These are phyloP conservation scores for Coemansia sp. DNA, from an alignment of 192 early-diverging fungal species.

Conservation along the genomic window DNA sequence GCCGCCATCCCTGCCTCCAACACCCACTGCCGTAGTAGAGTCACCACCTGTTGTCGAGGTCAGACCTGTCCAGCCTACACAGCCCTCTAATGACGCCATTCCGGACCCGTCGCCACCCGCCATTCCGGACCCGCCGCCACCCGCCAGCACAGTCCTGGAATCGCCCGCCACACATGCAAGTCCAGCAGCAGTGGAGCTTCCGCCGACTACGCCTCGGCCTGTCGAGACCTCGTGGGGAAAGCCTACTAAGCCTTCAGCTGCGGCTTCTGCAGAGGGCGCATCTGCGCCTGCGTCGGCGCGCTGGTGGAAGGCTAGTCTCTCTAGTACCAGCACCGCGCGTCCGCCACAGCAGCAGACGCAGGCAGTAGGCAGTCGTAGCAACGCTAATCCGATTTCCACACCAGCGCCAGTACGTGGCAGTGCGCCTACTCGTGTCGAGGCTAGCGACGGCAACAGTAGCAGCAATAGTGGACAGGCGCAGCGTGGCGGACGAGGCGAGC, in stretches of 20 bases:
- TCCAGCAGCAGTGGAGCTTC: conserved; percentile 5
- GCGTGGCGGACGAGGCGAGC: conserved; percentile 2
- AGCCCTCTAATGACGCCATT: not conserved
- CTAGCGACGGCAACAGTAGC: conserved; percentile 14
- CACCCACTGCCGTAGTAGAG: not conserved
- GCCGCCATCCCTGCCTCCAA: not conserved
- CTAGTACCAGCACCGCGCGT: conserved; percentile 2
- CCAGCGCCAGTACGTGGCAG: not conserved
- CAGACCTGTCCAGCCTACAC: not conserved
- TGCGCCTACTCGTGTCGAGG: not conserved
- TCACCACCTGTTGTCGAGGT: not conserved
- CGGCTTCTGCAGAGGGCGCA: not conserved
- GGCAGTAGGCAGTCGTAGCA: conserved; percentile 1
- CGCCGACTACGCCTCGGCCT: not conserved
- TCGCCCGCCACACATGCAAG: not conserved
- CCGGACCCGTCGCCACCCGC: not conserved
- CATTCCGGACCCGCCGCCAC: not conserved
- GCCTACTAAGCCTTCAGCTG: conserved; percentile 6
- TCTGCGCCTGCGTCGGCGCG: conserved; percentile 23
- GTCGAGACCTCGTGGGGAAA: conserved; percentile 27
- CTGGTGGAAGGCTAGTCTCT: conserved; percentile 50
- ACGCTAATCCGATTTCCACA: not conserved
- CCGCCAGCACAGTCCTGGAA: not conserved
- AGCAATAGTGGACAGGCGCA: not conserved
- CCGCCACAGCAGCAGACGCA: conserved; percentile 3